Percentiles rank a stretch among this genome's conserved stretches.
Evolutionary conservation across 768 basidiomycete species (phyloP).

Genomic region (Auricularia auricula-judae): DNA sequence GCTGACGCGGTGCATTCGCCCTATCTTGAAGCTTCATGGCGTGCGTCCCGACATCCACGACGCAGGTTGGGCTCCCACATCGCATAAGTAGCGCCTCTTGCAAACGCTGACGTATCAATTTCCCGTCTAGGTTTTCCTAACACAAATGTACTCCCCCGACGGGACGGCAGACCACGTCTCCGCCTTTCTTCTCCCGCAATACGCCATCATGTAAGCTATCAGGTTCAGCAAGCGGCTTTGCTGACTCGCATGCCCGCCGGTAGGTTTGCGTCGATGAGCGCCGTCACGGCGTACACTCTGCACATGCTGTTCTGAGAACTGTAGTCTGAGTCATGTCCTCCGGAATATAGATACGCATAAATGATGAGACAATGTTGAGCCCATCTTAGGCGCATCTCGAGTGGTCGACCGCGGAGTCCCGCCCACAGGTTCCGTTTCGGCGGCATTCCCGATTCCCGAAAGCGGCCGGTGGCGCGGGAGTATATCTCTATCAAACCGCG

Average conservation of each 20-base stretch:
- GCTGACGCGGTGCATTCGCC: too few species aligned
- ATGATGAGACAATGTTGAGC: too few species aligned
- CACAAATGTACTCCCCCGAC: conserved; percentile 56
- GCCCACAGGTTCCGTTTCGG: too few species aligned
- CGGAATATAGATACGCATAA: too few species aligned
- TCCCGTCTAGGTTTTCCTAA: conserved; percentile 29
- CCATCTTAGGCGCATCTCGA: too few species aligned
- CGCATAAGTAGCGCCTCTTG: too few species aligned
- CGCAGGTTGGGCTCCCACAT: conserved; percentile 27
- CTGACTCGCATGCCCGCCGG: background rate
- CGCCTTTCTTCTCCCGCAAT: conserved; percentile 52
- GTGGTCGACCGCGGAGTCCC: too few species aligned
- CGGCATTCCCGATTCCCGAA: too few species aligned
- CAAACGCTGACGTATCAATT: too few species aligned
- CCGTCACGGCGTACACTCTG: conserved; percentile 26
- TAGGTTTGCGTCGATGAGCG: conserved; percentile 23
- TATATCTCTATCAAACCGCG: too few species aligned
- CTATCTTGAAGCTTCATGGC: conserved; percentile 36
- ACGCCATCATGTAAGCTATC: conserved; percentile 21
- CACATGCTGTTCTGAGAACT: conserved; percentile 21
- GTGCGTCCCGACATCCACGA: conserved; percentile 50
- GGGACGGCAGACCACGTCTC: conserved; percentile 52
- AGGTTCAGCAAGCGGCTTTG: too few species aligned
- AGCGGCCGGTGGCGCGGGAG: too few species aligned
- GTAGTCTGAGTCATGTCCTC: background rate